Percentiles rank a stretch among this genome's conserved stretches.
Evolutionary conservation across 2,329 filamentous ascomycete genomes (phyloP).

Genomic region (Trichoderma koningii): DNA sequence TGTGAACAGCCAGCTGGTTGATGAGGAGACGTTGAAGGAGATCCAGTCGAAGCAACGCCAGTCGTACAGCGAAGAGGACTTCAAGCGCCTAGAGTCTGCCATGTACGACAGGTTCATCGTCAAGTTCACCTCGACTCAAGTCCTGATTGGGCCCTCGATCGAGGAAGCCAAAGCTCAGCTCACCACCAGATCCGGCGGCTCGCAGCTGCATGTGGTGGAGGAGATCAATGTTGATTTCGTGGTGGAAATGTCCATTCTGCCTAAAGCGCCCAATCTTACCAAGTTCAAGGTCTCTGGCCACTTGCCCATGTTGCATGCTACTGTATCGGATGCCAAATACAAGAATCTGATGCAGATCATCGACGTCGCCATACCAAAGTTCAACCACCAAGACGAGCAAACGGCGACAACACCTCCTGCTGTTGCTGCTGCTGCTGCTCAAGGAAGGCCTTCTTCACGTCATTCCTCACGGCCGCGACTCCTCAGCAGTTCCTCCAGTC

Average conservation of each 20-base stretch:
- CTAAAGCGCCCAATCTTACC: slow-evolving; percentile 89
- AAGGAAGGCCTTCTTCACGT: slow-evolving; percentile 35
- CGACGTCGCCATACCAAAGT: slow-evolving; percentile 89
- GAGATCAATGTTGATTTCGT: slow-evolving; percentile 97
- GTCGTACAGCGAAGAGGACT: slow-evolving; percentile 85
- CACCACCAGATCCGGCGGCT: slow-evolving; percentile 64
- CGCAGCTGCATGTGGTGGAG: slow-evolving; percentile 86
- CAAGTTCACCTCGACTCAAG: slow-evolving; percentile 90
- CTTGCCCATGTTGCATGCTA: slow-evolving; percentile 86
- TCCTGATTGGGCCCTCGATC: slow-evolving; percentile 91
- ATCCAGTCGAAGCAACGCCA: slow-evolving; percentile 89
- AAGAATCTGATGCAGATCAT: slow-evolving; percentile 96
- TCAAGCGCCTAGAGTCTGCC: slow-evolving; percentile 80
- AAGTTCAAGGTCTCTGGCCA: slow-evolving; percentile 90
- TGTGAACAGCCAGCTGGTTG: slow-evolving; percentile 89
- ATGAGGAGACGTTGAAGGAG: slow-evolving; percentile 84
- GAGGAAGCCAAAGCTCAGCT: slow-evolving; percentile 86
- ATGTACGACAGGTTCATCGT: slow-evolving; percentile 98
- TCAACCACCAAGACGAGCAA: slow-evolving; percentile 49
- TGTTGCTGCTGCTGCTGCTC: background rate
- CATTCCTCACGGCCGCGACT: slow-evolving; percentile 46
- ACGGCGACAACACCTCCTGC: background rate
- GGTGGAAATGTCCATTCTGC: slow-evolving; percentile 95
- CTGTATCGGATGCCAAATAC: slow-evolving; percentile 93
- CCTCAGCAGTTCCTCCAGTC: slow-evolving; percentile 46